These are phyloP conservation scores for Colletotrichum nymphaeae DNA, from an alignment of 2,329 filamentous ascomycete species.

Conservation along the genomic window DNA sequence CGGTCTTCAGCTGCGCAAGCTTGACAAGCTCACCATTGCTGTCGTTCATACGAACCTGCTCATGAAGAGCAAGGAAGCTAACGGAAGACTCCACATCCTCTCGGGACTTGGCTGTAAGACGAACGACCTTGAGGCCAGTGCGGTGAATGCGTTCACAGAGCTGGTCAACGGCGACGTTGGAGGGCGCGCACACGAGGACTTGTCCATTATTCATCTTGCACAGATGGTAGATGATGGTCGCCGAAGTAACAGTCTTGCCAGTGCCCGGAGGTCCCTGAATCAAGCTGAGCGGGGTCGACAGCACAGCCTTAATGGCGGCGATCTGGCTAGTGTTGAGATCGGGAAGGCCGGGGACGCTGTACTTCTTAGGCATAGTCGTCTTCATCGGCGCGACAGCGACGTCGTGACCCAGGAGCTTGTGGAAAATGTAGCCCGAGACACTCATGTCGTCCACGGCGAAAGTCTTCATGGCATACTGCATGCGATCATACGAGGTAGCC, in stretches of 20 bases:
- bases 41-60: constrained; percentile 97
- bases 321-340: constrained; percentile 97
- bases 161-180: constrained; percentile 98
- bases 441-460: constrained; percentile 98
- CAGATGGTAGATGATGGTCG: constrained; percentile 97
- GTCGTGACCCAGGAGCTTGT: constrained; percentile 94
- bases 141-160: constrained; percentile 96
- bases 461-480: constrained; percentile 99
- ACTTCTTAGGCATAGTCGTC: constrained; percentile 94
- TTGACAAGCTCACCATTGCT: constrained; percentile 94
- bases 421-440: constrained; percentile 98
- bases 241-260: constrained; percentile 98
- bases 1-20: constrained; percentile 90
- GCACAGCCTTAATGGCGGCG: constrained; percentile 92
- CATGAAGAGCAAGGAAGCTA: constrained; percentile 92
- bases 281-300: constrained; percentile 92
- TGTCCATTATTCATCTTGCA: constrained; percentile 95
- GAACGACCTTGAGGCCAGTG: constrained; percentile 95
- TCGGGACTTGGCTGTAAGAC: constrained; percentile 97
- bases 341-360: constrained; percentile 92
- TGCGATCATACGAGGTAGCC: constrained; percentile 97
- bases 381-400: constrained; percentile 96
- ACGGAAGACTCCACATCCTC: constrained; percentile 99
- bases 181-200: constrained; percentile 95
- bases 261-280: constrained; percentile 98